A percentile compares a stretch with the other conserved stretches of the same genome.
Conservation (phyloP, 257 asterid genomes). For the Lantana camara region DNA sequence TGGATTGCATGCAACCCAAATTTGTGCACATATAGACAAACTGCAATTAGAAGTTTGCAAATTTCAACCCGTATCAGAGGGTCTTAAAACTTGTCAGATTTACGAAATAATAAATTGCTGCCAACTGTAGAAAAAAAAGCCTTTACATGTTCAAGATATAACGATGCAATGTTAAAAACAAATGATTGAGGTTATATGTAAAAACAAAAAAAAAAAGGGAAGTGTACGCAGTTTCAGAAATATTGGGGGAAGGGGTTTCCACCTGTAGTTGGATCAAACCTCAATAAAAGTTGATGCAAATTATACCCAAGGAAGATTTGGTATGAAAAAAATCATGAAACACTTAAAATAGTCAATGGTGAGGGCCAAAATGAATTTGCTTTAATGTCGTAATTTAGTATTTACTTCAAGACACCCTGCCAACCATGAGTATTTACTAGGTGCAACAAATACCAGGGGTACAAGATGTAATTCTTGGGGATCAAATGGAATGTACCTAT, state of each 20-base stretch:
- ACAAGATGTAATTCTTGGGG: no score
- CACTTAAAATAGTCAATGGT: no score
- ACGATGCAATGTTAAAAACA: neutral
- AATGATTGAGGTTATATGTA: neutral
- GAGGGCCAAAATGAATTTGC: no score
- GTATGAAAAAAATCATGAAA: no score
- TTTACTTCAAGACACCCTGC: no score
- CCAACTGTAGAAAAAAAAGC: neutral
- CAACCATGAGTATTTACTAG: no score
- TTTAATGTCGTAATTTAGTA: no score
- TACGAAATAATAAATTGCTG: neutral
- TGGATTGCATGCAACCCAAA: neutral
- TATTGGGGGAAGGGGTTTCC: neutral
- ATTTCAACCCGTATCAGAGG: constrained; percentile 3
- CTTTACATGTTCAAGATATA: neutral
- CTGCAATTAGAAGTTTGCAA: neutral
- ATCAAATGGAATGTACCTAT: no score
- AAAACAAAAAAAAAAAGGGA: no score
- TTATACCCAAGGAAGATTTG: neutral
- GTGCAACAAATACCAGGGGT: no score
- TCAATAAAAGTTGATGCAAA: neutral
- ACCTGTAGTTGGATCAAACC: neutral
- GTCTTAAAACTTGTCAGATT: neutral
- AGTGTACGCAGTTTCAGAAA: no score
- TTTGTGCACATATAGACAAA: neutral